phyloP scores from a whole-genome alignment of 2,329 filamentous ascomycete genomes.

The Ophiostoma sp. region DNA sequence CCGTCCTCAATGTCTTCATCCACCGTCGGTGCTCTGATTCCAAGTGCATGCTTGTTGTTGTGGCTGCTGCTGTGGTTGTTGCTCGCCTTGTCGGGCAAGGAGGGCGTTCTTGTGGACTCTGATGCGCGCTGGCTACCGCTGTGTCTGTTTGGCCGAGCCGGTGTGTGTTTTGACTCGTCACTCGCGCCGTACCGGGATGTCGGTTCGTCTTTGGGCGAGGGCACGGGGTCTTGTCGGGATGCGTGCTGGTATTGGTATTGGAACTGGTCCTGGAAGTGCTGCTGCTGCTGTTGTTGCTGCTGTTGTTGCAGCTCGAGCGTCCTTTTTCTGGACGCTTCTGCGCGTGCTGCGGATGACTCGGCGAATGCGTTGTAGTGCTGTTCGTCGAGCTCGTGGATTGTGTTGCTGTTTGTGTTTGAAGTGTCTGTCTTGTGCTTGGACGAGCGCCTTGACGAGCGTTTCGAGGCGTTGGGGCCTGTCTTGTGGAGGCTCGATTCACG shows the following conservation, averaged over 20 bases:
- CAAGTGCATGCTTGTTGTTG: background rate
- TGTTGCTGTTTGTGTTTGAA: constrained; percentile 31
- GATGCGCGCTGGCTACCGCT: background rate
- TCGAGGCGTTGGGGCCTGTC: constrained; percentile 44
- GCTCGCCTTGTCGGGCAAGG: background rate
- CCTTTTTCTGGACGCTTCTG: background rate
- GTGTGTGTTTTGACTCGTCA: background rate
- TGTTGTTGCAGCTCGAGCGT: constrained; percentile 14
- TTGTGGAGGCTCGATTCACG: constrained; percentile 64
- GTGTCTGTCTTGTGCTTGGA: constrained; percentile 48
- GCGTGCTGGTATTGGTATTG: background rate
- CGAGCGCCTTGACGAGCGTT: constrained; percentile 47
- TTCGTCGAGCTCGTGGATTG: constrained; percentile 34
- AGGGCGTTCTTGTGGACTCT: background rate
- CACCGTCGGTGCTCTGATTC: constrained; percentile 17
- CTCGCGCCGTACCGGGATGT: background rate
- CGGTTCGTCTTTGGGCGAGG: background rate
- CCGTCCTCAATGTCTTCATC: constrained; percentile 51
- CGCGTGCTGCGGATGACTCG: constrained; percentile 3
- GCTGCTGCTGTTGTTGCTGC: constrained; percentile 14
- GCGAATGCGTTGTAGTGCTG: constrained; percentile 11
- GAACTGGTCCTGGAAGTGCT: background rate
- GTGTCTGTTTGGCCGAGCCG: background rate
- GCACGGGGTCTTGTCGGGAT: background rate
- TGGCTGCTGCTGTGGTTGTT: background rate